Percentiles rank a stretch among this genome's conserved stretches.
Evolutionary conservation across 768 basidiomycete species (phyloP).

Genomic region (Termitomyces heimii): DNA sequence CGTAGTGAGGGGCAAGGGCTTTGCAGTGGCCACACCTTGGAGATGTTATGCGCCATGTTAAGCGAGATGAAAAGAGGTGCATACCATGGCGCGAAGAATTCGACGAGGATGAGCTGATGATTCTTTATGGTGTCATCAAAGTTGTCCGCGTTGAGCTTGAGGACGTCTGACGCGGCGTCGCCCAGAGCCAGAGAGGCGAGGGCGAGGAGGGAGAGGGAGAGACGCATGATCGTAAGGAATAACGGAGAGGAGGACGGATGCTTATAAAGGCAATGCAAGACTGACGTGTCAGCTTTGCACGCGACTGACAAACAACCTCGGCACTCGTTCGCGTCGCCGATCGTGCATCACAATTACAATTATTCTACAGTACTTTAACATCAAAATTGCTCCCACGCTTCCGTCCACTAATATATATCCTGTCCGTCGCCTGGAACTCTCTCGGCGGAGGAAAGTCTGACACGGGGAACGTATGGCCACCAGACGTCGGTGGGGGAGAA

Average conservation of each 20-base stretch:
- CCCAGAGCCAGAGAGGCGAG: slow-evolving; percentile 47
- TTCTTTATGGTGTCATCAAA: slow-evolving; percentile 62
- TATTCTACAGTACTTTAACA: slow-evolving; percentile 25
- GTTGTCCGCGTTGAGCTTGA: slow-evolving; percentile 62
- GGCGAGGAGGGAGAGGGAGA: slow-evolving; percentile 51
- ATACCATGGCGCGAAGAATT: slow-evolving; percentile 92
- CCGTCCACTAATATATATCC: slow-evolving; percentile 61
- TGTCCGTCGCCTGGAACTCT: slow-evolving; percentile 42
- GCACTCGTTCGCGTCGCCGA: neutral
- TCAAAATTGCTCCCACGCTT: slow-evolving; percentile 71
- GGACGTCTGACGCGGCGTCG: slow-evolving; percentile 71
- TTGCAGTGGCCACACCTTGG: slow-evolving; percentile 94
- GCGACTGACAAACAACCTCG: slow-evolving; percentile 13
- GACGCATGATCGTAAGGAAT: slow-evolving; percentile 51
- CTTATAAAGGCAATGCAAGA: slow-evolving; percentile 24
- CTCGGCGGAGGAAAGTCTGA: slow-evolving; percentile 76
- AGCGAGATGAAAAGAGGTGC: neutral
- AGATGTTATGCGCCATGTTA: neutral
- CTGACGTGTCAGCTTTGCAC: slow-evolving; percentile 44
- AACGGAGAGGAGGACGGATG: slow-evolving; percentile 3
- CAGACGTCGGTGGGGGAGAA: slow-evolving; percentile 53
- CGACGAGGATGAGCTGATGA: slow-evolving; percentile 79
- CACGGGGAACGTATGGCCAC: slow-evolving; percentile 70
- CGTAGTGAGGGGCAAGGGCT: slow-evolving; percentile 89
- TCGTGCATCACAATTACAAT: slow-evolving; percentile 7